A percentile compares a stretch with the other conserved stretches of the same genome.
phyloP scores from a whole-genome alignment of 768 basidiomycete species.

The Mycena sanguinolenta region DNA sequence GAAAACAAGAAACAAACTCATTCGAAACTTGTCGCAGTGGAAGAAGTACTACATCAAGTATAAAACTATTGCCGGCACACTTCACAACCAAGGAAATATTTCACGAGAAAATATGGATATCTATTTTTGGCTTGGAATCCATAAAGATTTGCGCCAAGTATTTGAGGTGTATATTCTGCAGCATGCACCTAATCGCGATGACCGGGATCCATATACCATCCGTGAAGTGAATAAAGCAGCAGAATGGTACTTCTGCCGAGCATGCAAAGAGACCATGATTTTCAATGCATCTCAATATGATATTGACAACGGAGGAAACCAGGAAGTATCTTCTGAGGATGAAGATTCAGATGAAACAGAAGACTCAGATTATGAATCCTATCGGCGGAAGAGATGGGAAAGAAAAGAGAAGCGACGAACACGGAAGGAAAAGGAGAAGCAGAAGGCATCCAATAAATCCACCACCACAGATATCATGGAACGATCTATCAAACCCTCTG shows the following conservation, averaged over 20 bases:
- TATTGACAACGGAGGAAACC: background rate
- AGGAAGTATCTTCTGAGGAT: background rate
- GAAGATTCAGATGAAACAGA: background rate
- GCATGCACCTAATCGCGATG: background rate
- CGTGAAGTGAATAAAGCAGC: background rate
- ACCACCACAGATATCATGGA: background rate
- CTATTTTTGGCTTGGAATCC: background rate
- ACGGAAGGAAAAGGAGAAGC: background rate
- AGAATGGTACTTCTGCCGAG: conserved; percentile 16
- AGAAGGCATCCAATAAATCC: background rate
- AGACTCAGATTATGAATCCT: background rate
- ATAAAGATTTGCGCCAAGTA: background rate
- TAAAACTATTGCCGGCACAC: conserved; percentile 29
- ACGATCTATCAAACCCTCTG: background rate
- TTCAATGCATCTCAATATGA: background rate
- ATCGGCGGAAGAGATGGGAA: background rate
- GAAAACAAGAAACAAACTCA: background rate
- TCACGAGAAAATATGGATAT: background rate
- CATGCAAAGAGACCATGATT: conserved; percentile 4
- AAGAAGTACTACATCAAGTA: conserved; percentile 25
- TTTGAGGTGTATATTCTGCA: background rate
- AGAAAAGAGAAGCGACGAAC: background rate
- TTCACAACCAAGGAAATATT: conserved; percentile 1
- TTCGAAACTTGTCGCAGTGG: conserved; percentile 28
- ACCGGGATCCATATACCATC: background rate